These are phyloP conservation scores for Bonia amplexicaulis DNA, from an alignment of 176 grass and related monocot genomes.

Conservation along the genomic window DNA sequence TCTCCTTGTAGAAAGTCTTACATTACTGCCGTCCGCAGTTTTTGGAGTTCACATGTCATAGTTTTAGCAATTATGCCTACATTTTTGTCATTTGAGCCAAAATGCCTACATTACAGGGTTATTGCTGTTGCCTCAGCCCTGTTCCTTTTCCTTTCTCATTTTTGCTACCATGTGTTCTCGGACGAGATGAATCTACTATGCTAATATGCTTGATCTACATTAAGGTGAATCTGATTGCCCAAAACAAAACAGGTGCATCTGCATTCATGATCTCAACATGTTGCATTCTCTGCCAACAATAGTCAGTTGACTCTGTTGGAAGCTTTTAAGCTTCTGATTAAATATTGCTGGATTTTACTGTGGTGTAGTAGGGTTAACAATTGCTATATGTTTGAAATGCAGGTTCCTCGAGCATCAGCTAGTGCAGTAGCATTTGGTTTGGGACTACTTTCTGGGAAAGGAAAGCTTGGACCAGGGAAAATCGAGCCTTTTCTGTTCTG, in stretches of 20 bases:
- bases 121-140: not conserved
- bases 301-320: not conserved
- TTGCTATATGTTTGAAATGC: constrained; percentile 10
- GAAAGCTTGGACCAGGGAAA: constrained; percentile 72
- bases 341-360: constrained; percentile 1
- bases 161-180: not conserved
- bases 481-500: constrained; percentile 84
- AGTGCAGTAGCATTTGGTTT: constrained; percentile 95
- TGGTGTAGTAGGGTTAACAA: not conserved
- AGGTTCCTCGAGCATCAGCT: constrained; percentile 94
- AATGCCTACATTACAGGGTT: not conserved
- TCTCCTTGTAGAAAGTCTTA: not conserved
- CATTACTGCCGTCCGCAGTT: not conserved
- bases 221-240: not conserved
- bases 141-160: not conserved
- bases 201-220: not conserved
- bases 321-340: not conserved
- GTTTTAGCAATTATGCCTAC: not conserved
- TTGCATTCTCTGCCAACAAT: not conserved
- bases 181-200: not conserved
- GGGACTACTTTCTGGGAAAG: constrained; percentile 85
- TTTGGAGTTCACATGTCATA: not conserved
- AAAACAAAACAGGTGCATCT: not conserved
- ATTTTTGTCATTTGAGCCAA: not conserved
- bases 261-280: not conserved